phyloP scores from a whole-genome alignment of 164 flowering plant species.

The Cinnamomum micranthum region DNA sequence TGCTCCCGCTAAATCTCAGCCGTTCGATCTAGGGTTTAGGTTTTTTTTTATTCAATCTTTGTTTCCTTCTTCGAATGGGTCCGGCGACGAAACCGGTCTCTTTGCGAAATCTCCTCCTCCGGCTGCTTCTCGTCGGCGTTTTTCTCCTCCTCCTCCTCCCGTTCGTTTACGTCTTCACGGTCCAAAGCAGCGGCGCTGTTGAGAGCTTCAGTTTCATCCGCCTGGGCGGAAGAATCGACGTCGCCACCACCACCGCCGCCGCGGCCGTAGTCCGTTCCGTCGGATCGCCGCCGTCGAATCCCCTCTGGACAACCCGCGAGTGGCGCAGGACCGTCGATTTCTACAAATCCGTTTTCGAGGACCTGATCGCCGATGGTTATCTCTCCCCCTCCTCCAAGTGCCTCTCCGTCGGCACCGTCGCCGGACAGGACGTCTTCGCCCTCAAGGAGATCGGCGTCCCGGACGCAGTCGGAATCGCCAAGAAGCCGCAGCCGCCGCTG shows the following conservation, averaged over 20 bases:
- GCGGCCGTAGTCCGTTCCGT: slow-evolving; percentile 6
- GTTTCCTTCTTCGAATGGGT: slow-evolving; percentile 31
- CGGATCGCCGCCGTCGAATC: slow-evolving; percentile 18
- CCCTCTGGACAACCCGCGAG: slow-evolving; percentile 47
- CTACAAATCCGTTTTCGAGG: slow-evolving; percentile 68
- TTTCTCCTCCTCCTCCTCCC: slow-evolving; percentile 41
- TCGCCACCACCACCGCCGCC: slow-evolving; percentile 11
- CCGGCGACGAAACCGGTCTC: slow-evolving; percentile 37
- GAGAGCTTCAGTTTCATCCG: slow-evolving; percentile 37
- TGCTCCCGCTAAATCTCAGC: slow-evolving; percentile 51
- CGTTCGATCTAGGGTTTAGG: background rate
- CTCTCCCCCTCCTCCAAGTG: slow-evolving; percentile 51
- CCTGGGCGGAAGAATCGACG: slow-evolving; percentile 11
- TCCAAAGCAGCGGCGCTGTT: slow-evolving; percentile 47
- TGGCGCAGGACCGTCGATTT: slow-evolving; percentile 58
- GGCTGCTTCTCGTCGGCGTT: slow-evolving; percentile 48
- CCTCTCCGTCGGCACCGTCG: slow-evolving; percentile 51
- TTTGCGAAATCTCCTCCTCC: slow-evolving; percentile 51
- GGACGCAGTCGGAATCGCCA: slow-evolving; percentile 57
- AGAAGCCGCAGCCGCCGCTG: slow-evolving; percentile 66
- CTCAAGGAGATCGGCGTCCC: slow-evolving; percentile 68
- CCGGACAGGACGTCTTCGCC: slow-evolving; percentile 63
- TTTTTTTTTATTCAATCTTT: too few species aligned
- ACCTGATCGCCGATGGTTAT: slow-evolving; percentile 61
- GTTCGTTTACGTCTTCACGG: slow-evolving; percentile 61